Percentiles rank a stretch among this genome's conserved stretches.
Evolutionary conservation across 164 flowering plant species (phyloP).

Genomic region (Aristolochia californica): DNA sequence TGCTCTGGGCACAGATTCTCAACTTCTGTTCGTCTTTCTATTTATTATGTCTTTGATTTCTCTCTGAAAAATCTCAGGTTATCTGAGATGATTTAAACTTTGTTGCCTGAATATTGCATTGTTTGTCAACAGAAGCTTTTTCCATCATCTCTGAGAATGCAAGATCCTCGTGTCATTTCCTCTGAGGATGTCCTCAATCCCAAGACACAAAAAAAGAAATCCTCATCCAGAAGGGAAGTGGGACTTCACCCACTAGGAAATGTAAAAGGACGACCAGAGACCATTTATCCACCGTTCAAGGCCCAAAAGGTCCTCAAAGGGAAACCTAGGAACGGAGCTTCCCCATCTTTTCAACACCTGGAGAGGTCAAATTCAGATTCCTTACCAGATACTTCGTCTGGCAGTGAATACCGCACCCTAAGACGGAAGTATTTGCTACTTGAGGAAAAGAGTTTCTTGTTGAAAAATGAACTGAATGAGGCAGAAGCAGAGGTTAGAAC

Average conservation of each 20-base stretch:
- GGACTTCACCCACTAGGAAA: conserved; percentile 22
- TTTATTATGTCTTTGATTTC: too few species aligned
- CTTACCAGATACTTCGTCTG: conserved; percentile 44
- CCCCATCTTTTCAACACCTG: conserved; percentile 32
- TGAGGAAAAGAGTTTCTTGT: conserved; percentile 61
- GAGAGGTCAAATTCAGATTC: conserved; percentile 57
- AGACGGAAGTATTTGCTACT: conserved; percentile 61
- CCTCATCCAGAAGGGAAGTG: conserved; percentile 14
- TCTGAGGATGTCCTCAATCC: conserved; percentile 20
- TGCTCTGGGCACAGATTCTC: too few species aligned
- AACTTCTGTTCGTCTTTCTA: too few species aligned
- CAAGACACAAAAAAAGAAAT: conserved; percentile 41
- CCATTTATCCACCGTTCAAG: conserved; percentile 17
- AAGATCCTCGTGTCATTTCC: conserved; percentile 26
- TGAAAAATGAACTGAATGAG: conserved; percentile 45
- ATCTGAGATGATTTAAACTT: background rate
- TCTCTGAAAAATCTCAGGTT: too few species aligned
- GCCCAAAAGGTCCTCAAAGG: conserved; percentile 33
- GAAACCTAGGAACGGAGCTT: conserved; percentile 23
- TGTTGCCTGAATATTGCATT: background rate
- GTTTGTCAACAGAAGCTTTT: too few species aligned
- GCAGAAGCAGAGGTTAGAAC: conserved; percentile 48
- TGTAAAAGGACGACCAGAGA: conserved; percentile 15
- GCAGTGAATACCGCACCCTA: conserved; percentile 51
- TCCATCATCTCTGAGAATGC: conserved; percentile 16